phyloP scores from a whole-genome alignment of 169 alveolate genomes.

The Eimeria sp. region DNA sequence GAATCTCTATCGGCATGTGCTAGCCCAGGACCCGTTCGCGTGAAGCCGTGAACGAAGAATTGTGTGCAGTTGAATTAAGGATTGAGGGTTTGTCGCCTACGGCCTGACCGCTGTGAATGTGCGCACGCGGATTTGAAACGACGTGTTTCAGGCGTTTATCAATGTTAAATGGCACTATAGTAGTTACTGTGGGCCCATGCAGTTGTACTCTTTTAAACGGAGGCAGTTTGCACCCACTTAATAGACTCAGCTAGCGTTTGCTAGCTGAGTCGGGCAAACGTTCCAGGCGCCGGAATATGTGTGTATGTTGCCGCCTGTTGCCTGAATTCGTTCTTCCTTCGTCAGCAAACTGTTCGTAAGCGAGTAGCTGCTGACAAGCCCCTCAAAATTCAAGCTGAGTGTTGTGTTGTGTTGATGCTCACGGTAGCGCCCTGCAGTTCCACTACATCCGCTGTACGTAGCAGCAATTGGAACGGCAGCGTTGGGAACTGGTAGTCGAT shows the following conservation, averaged over 20 bases:
- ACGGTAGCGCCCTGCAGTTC: background rate
- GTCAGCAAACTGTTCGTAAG: background rate
- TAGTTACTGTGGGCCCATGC: background rate
- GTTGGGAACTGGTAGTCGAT: background rate
- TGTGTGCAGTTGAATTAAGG: background rate
- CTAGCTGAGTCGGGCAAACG: background rate
- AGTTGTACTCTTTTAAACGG: background rate
- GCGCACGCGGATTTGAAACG: background rate
- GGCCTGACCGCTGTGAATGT: background rate
- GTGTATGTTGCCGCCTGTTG: background rate
- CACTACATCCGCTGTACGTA: background rate
- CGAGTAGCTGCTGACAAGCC: background rate
- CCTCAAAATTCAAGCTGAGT: background rate
- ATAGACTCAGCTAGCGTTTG: background rate
- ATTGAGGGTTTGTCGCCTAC: background rate
- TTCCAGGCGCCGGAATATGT: background rate
- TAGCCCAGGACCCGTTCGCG: slow-evolving; percentile 13
- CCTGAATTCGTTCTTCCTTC: background rate
- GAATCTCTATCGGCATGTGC: slow-evolving; percentile 59
- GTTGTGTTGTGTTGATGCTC: background rate
- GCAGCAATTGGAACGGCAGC: background rate
- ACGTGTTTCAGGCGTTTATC: background rate
- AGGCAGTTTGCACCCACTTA: background rate
- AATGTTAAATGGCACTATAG: background rate
- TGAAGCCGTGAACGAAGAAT: background rate